Base-by-base conservation (phyloP, 345 rosid species). In the Citrus australasica region DNA sequence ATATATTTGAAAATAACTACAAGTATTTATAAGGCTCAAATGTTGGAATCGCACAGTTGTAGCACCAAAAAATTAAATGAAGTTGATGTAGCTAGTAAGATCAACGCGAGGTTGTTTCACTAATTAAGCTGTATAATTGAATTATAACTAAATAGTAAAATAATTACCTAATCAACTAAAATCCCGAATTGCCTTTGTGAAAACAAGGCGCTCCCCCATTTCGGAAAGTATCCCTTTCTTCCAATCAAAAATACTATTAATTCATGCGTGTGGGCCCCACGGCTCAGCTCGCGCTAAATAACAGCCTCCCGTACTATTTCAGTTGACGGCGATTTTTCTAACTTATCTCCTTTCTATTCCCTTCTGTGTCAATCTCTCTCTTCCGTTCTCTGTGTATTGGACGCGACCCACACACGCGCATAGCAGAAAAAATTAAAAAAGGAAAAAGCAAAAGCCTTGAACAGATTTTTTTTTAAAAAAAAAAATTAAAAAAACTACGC, bases 211-310 rank as follows among this genome's bases (percentile, higher is more conserved):
- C 77, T 32, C 35, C 68, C 42, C 11, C 64, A 9, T 70, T 82
- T 74, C 79, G 81, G 86, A 77, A 83, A 74, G 86, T 64, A 77
- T 68, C 72, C 35, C 27, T 25, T 73, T 68, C 35, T n/a, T 25
- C 35, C 28, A 42, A 68, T 55, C 38, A 40, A 35, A 67, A 22
- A 22, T 3, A 40, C 61, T 42, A 21, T 35, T 65, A 60, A 69
- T 81, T 75, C 77, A 82, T 79, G 88, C 85, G 88, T 70, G 83
- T 79, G 84, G 86, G 81, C 0, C 86, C 87, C 81, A 78, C 73
- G 51, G 51, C 17, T 17, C 16, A 4, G 48, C 40, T 6, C 22
- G 68, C 51, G 10, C 66, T 80, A 65, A 76, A 75, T 78, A 72
- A 71, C 73, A 82, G 62, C 82, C 83, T 75, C 84, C 85, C 78